Evolutionary conservation across 305 asterid genomes (phyloP), one percentile per base, ranked within the genome.

Genomic region (Solanum chacoense): DNA sequence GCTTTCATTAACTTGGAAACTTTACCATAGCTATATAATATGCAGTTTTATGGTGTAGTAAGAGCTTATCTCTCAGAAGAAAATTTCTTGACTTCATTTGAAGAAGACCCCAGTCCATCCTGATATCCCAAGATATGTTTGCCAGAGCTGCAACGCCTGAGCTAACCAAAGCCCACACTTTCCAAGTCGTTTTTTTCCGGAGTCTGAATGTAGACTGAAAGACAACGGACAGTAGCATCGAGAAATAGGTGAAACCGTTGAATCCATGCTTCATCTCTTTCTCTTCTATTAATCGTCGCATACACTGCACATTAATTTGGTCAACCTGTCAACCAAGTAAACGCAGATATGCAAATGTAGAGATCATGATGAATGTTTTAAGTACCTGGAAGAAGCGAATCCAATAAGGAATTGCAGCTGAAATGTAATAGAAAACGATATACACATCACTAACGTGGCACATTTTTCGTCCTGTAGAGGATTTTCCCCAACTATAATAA

Each of bases 21-120:
- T 20, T 91, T 94, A 95, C 98, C 95, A 94, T 93, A 6, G 97
- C 98, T 28, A 89, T 88, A 76, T 91, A 94, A 91, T 96, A 96
- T 29, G 92, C 92, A 69, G 91, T 91, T 90, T 86, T 94, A 91
- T 93, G 90, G 6, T 94, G 75, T 26, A 95, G 71, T 22, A 93
- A 74, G 74, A 93, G 96, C 91, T 93, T 94, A 42, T 96, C 96
- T 87, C 98, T 94, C 87, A 96, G 91, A 79, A 94, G 93, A 67
- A 85, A 76, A 87, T 95, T 96, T 77, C 93, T 94, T 26, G 98
- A 95, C 69, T 91, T 94, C 63, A 93, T 91, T 71, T 92, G 94
- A 36, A 95, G 92, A 90, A 95, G 98, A 74, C 98, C 98, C 98
- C 98, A 95, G 89, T 96, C 98, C 34, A 96, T 90, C 72, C 92